Base-by-base conservation (phyloP, 305 asterid species). In the Fraxinus paxiana region DNA sequence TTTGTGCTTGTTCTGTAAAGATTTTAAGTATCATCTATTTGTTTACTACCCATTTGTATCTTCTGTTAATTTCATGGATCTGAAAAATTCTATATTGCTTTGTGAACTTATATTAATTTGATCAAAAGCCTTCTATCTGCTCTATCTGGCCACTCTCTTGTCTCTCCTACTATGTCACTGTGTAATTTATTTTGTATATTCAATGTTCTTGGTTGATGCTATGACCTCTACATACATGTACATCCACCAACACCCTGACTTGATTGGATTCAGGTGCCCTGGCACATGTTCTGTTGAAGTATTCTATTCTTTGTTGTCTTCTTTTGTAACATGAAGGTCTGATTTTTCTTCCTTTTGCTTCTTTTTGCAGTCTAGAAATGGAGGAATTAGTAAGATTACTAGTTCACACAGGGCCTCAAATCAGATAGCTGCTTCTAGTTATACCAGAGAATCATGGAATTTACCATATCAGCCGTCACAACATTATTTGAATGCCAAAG, bases 331-430 rank as follows among this genome's bases (percentile, higher is more conserved):
- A 15, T 61, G 77, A 43, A 78, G 71, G 38, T 80, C 28, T 85
- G 28, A n/a, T 76, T 4, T 46, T 31, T 79, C 69, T 56, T 46
- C 1, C 61, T 81, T 31, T 9, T 77, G 46, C 20, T 74, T 24
- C 69, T 30, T 74, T 76, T 78, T 72, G 84, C 92, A 92, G 96
- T 81, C 93, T 80, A 88, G 87, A 72, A 87, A 35, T 75, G 94
- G 91, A 84, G 80, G 82, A 74, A 79, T 59, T 48, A 79, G 83
- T 83, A 91, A 80, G 85, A 71, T 90, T 84, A 56, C 86, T 24
- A 15, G 33, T 24, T 22, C 71, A 9, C 71, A 22, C 34, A 63
- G 63, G 70, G 87, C 88, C 71, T 82, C 86, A 22, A 81, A 81
- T 76, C 88, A 80, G 69, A 12, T 85, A 74, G 79, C 74, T 15